Conservation (phyloP, 495 filamentous ascomycete genomes). For the Hypoxylon trugodes region DNA sequence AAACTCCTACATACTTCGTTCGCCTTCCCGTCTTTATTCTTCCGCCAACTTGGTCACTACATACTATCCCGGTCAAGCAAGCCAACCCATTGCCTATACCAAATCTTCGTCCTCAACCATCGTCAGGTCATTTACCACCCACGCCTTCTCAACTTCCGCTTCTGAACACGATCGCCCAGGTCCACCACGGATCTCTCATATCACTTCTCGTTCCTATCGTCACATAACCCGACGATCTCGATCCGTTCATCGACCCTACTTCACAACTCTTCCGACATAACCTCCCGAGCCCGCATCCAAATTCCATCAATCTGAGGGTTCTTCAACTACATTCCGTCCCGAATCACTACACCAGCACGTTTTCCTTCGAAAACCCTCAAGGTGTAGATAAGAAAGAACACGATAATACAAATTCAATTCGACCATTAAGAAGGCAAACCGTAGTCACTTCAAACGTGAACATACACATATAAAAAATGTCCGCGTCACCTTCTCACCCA, state of each 20-base stretch:
- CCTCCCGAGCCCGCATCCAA: constrained; percentile 42
- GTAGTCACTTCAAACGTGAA: constrained; percentile 47
- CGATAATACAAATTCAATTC: constrained; percentile 57
- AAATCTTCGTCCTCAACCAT: constrained; percentile 31
- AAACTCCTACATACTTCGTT: constrained; percentile 26
- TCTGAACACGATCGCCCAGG: constrained; percentile 21
- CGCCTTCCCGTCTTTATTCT: constrained; percentile 24
- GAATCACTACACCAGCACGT: constrained; percentile 80
- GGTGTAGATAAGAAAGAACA: constrained; percentile 78
- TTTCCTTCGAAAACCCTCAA: constrained; percentile 80
- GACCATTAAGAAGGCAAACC: constrained; percentile 44
- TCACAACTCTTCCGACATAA: constrained; percentile 44
- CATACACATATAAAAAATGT: constrained; percentile 58
- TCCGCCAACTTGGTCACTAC: constrained; percentile 33
- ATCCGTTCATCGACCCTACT: constrained; percentile 41
- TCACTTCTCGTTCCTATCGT: constrained; percentile 38
- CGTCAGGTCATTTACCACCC: constrained; percentile 31
- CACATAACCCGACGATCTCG: constrained; percentile 26
- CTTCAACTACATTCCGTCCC: constrained; percentile 36
- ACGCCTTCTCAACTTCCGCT: constrained; percentile 16
- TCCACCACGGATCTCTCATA: constrained; percentile 33
- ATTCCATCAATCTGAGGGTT: constrained; percentile 35
- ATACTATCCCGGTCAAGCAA: constrained; percentile 25
- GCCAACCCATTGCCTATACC: constrained; percentile 24
- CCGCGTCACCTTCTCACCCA: constrained; percentile 60